Base-by-base conservation (phyloP, 2,329 filamentous ascomycete species). In the Venturia effusa region DNA sequence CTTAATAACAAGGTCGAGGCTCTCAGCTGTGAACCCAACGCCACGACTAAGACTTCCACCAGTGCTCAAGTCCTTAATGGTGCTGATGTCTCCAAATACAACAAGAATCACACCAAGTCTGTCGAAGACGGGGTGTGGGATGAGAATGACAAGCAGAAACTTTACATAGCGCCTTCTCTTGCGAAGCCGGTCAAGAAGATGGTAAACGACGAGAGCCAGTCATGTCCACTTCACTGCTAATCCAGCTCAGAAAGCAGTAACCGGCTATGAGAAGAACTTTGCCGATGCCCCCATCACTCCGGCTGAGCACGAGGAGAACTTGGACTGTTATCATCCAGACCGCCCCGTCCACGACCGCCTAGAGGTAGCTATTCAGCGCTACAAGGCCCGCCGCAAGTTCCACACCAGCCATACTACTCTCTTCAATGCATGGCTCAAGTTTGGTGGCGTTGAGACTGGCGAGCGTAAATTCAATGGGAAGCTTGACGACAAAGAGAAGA, bases 281-380 rank as follows among this genome's bases (percentile, higher is more conserved):
- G 86, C 88, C 15, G 93, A 97, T 73, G 81, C 87, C 0, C 92
- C 92, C 0, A 76, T 95, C 66, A 92, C 88, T 0, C 85, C 87
- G 0, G 80, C 80, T 0, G 86, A 96, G 70, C 81, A 84, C 60
- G 75, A 81, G 3, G 81, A 88, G 61, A 89, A 96, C 70, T 77
- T 81, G 24, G 79, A 82, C 15, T 77, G 94, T 30, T 99, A 96
- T 71, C 68, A 61, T 41, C 30, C 51, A 39, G 22, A 19, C 13
- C 24, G 55, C 8, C 10, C 24, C 22, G 51, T 51, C 72, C 34
- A 61, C 65, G 89, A 88, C 64, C 90, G 94, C 59, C 90, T 97
- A 48, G 88, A 97, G 71, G 83, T 87, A 32, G 94, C 90, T 59
- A 88, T 97, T 63, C 86, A 92, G 68, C 88, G 91, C 17, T 99